Evolutionary conservation across 306 rosid species (phyloP), one percentile per base, ranked within the genome.

Genomic region (Cicer arietinum): DNA sequence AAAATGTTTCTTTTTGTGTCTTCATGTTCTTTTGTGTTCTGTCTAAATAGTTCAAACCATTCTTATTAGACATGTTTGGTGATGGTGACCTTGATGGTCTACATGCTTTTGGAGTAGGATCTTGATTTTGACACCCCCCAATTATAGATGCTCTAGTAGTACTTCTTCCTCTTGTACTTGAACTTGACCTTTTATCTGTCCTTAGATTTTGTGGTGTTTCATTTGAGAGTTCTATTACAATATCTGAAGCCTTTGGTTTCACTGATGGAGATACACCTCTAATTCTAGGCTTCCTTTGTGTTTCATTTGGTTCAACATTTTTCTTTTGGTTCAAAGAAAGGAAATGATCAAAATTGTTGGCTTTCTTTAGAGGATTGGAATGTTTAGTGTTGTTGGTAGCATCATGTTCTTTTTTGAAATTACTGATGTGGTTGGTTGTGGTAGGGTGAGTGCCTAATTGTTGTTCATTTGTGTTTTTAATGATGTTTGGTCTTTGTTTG

Each of bases 61-160:
- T 61, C 79, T 90, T 22, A 69, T 83, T 88, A 8, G 81, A 64
- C 77, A 85, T 80, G 48, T 85, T 83, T 14, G 93, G 90, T 50
- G 92, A 91, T 45, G 93, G 90, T 46, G 94, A 93, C 60, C 87
- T 75, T 57, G 96, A 86, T 45, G 86, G 89, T 67, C 89, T 74
- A 62, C 80, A 63, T 7, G 81, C 8, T 56, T 43, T 78, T 12
- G 81, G 75, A 17, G 66, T 17, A 6, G 81, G 65, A 48, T 81
- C 86, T 3, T 3, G 37, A 7, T 67, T 83, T 53, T 72, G 82
- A 54, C 17, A 14, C 56, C 70, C 84, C 41, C n/a, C 39, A 18
- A 20, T 54, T 8, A 67, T 63, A n/a, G 72, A 62, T 64, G 77
- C 58, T 76, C 77, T 48, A 10, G 69, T 77, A 13, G 53, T 66